These are phyloP conservation scores for Pyracantha coccinea DNA, from an alignment of 331 rosid species.

Conservation along the genomic window DNA sequence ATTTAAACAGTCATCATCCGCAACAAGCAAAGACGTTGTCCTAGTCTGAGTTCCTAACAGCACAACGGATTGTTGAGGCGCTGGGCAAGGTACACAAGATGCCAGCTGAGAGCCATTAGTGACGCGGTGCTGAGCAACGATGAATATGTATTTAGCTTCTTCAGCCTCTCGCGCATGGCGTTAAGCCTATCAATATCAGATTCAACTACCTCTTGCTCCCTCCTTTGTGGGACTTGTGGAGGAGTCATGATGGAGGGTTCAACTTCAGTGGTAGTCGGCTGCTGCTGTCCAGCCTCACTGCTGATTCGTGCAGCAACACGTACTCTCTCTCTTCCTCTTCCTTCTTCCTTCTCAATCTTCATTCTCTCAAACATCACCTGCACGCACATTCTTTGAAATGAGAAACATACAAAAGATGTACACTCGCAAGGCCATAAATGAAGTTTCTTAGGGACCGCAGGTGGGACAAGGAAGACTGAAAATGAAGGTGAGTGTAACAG, in stretches of 20 bases:
- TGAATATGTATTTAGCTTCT: conserved; percentile 59
- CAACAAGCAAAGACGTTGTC: neutral
- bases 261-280: neutral
- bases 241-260: neutral
- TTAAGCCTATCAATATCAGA: conserved; percentile 13
- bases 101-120: conserved; percentile 60
- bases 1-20: neutral
- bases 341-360: conserved; percentile 77
- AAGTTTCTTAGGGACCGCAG: no score
- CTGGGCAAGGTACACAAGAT: conserved; percentile 59
- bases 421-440: no score
- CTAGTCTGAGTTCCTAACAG: no score
- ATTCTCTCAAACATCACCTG: conserved; percentile 76
- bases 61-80: conserved; percentile 10
- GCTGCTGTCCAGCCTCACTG: neutral
- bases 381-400: neutral
- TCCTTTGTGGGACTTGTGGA: neutral
- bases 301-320: neutral
- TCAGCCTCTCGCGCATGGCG: conserved; percentile 45
- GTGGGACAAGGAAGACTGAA: no score
- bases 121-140: conserved; percentile 42
- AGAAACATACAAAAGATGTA: no score
- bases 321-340: conserved; percentile 51
- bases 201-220: neutral
- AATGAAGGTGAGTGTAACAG: no score